Percentiles rank a stretch among this genome's conserved stretches.
Evolutionary conservation across 1,284 basidiomycete species (phyloP).

Genomic region (Fomitiporia mediterranea): DNA sequence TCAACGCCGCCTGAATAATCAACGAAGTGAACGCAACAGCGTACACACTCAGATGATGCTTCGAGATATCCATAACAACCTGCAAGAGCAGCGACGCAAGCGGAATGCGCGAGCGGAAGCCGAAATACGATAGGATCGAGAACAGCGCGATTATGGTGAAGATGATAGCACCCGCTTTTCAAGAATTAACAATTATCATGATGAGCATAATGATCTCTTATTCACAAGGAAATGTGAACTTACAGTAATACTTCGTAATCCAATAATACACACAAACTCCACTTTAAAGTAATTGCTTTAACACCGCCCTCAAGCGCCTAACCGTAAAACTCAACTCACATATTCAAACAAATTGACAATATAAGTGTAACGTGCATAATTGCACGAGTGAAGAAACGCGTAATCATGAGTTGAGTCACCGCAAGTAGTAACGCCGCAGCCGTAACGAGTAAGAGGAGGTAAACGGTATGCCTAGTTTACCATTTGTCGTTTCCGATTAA

Average conservation of each 20-base stretch:
- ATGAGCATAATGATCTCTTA: conserved; percentile 23
- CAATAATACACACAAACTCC: conserved; percentile 72
- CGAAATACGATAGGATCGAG: conserved; percentile 61
- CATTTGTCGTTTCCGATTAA: too few relatives aligned
- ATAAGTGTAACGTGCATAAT: conserved; percentile 81
- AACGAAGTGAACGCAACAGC: conserved; percentile 71
- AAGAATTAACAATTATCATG: neutral
- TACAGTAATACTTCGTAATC: conserved; percentile 71
- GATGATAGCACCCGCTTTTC: conserved; percentile 65
- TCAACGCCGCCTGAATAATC: conserved; percentile 64
- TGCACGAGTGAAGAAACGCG: conserved; percentile 69
- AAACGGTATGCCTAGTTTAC: conserved; percentile 50
- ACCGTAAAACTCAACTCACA: conserved; percentile 42
- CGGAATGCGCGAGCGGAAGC: conserved; percentile 70
- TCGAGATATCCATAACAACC: conserved; percentile 78
- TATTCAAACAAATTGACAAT: conserved; percentile 66
- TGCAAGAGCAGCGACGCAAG: conserved; percentile 75
- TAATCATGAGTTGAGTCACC: conserved; percentile 57
- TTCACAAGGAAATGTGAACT: conserved; percentile 28
- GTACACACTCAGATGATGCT: conserved; percentile 79
- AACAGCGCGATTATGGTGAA: conserved; percentile 68
- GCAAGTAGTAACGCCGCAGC: conserved; percentile 59
- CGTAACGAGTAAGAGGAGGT: conserved; percentile 64
- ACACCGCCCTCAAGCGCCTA: conserved; percentile 9
- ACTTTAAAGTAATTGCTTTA: conserved; percentile 30